Conservation (phyloP, 73 alveolate genomes). For the Stentor roeselii region DNA sequence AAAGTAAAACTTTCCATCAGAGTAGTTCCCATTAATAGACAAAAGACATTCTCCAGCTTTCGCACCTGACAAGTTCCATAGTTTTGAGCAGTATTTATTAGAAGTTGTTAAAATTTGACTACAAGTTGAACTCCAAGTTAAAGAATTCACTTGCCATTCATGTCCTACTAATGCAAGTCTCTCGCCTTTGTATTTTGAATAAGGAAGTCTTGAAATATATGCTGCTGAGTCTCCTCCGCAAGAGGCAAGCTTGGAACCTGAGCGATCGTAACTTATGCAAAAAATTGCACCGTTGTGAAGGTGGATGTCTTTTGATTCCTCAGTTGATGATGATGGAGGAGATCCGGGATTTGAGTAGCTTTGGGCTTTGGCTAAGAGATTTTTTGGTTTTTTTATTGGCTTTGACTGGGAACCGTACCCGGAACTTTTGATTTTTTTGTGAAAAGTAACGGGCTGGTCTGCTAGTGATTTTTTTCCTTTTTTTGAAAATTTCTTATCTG, state of each 20-base stretch:
- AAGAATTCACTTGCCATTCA: slow-evolving; percentile 41
- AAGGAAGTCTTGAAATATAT: slow-evolving; percentile 44
- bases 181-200: slow-evolving; percentile 28
- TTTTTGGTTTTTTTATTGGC: slow-evolving; percentile 43
- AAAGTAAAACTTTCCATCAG: slow-evolving; percentile 55
- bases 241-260: slow-evolving; percentile 51
- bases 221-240: slow-evolving; percentile 48
- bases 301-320: slow-evolving; percentile 38
- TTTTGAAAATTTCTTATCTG: background rate
- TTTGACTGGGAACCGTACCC: slow-evolving; percentile 58
- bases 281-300: slow-evolving; percentile 48
- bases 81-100: slow-evolving; percentile 41
- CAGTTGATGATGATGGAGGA: slow-evolving; percentile 55
- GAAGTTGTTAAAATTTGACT: slow-evolving; percentile 45
- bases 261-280: slow-evolving; percentile 36
- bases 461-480: background rate
- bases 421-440: slow-evolving; percentile 60
- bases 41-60: slow-evolving; percentile 59
- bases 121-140: slow-evolving; percentile 43
- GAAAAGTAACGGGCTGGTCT: slow-evolving; percentile 63
- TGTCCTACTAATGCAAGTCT: slow-evolving; percentile 52
- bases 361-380: slow-evolving; percentile 27
- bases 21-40: slow-evolving; percentile 33
- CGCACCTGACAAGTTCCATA: slow-evolving; percentile 47
- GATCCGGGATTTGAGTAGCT: slow-evolving; percentile 32